Conservation (phyloP, 176 grass and related monocot genomes). For the Aegilops speltoides region DNA sequence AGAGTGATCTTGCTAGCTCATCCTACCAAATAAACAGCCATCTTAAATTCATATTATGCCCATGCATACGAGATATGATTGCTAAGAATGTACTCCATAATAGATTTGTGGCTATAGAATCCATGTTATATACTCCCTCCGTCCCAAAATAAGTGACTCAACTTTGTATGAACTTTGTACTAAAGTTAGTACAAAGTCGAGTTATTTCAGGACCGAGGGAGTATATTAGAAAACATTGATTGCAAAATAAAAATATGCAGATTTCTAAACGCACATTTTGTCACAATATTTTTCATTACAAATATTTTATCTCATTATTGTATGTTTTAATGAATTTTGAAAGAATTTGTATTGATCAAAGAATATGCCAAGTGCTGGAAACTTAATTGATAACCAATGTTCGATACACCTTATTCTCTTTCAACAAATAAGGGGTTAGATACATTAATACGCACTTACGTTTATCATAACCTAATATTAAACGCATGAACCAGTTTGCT, state of each 20-base stretch:
- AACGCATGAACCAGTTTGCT: background rate
- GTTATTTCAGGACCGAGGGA: too few relatives aligned
- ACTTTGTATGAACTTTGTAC: too few relatives aligned
- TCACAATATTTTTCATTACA: background rate
- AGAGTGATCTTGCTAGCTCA: background rate
- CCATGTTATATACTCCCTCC: background rate
- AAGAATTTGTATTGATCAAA: too few relatives aligned
- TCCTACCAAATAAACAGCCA: background rate
- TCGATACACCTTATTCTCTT: background rate
- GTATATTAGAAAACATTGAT: background rate
- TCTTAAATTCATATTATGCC: background rate
- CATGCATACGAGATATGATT: background rate
- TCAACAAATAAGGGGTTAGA: background rate
- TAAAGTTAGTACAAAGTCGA: too few relatives aligned
- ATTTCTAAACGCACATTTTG: background rate
- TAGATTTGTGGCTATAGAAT: background rate
- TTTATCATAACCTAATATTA: background rate
- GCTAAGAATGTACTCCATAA: background rate
- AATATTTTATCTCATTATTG: background rate
- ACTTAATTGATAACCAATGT: too few relatives aligned
- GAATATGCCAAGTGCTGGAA: too few relatives aligned
- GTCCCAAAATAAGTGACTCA: too few relatives aligned
- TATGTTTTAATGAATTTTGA: background rate
- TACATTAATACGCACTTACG: background rate
- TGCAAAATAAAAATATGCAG: background rate